A percentile compares a stretch with the other conserved stretches of the same genome.
These are phyloP conservation scores for Malus sylvestris DNA, from an alignment of 306 rosid species.

Conservation along the genomic window DNA sequence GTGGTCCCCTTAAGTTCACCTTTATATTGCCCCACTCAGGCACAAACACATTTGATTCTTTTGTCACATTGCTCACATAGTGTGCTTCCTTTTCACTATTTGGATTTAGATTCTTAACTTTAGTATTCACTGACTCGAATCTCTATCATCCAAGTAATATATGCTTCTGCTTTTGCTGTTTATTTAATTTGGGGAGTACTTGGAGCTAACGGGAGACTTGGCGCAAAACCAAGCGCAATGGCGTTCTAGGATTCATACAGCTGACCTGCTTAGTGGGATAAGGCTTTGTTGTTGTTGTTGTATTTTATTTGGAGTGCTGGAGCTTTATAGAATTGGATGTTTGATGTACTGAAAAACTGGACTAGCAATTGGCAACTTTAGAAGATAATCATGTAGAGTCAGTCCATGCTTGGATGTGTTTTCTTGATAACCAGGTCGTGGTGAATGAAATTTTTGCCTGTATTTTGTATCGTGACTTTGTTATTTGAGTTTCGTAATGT, in stretches of 20 bases:
- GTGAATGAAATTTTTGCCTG: background rate
- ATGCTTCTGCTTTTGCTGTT: background rate
- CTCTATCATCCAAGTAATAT: background rate
- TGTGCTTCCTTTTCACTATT: background rate
- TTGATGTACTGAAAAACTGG: background rate
- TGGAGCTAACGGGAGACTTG: too few species aligned
- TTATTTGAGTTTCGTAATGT: slow-evolving; percentile 1
- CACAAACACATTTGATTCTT: slow-evolving; percentile 8
- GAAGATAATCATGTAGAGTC: background rate
- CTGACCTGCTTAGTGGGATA: too few species aligned
- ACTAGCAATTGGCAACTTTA: background rate
- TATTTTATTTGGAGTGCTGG: background rate
- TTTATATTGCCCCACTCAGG: background rate
- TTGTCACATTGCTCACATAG: background rate
- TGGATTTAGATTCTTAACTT: slow-evolving; percentile 2
- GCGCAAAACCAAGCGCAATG: too few species aligned
- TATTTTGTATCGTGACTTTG: background rate
- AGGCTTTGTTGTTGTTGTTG: too few species aligned
- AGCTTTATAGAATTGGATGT: background rate
- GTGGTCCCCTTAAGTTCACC: slow-evolving; percentile 17
- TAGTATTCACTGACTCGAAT: background rate
- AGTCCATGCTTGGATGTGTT: background rate
- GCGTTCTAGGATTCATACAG: too few species aligned
- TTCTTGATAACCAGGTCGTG: background rate
- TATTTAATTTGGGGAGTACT: background rate